A percentile compares a stretch with the other conserved stretches of the same genome.
These are phyloP conservation scores for Saccharomycopsis microspora DNA, from an alignment of 805 yeast genomes.

Conservation along the genomic window DNA sequence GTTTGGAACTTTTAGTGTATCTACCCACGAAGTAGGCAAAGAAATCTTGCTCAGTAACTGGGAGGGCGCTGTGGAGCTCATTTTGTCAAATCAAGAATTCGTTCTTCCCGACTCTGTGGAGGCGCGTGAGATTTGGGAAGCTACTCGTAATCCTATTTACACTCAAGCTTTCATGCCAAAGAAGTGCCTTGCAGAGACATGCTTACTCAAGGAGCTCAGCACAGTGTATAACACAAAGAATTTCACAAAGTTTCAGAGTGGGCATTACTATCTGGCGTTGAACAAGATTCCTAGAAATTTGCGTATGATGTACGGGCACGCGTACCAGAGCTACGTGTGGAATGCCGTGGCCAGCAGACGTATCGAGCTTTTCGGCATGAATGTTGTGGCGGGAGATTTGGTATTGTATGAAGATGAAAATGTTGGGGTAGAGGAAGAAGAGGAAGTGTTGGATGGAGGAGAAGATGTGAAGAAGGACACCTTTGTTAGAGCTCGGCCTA, in stretches of 20 bases:
- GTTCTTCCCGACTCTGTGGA: conserved; percentile 76
- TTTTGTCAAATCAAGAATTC: conserved; percentile 76
- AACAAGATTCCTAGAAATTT: conserved; percentile 87
- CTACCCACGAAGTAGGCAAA: conserved; percentile 82
- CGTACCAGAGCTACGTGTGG: conserved; percentile 96
- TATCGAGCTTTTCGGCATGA: conserved; percentile 55
- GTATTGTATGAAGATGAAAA: conserved; percentile 32
- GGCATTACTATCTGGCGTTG: conserved; percentile 55
- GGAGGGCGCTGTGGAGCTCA: conserved; percentile 67
- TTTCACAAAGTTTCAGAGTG: conserved; percentile 24
- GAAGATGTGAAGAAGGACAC: conserved; percentile 58
- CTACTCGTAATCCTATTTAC: conserved; percentile 49
- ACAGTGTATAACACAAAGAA: conserved; percentile 35
- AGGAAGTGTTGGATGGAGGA: conserved; percentile 41
- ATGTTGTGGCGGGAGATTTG: conserved; percentile 72
- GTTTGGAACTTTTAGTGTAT: conserved; percentile 89
- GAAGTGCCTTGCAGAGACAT: conserved; percentile 74
- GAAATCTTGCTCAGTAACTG: conserved; percentile 61
- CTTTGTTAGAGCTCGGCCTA: conserved; percentile 56
- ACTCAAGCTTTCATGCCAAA: conserved; percentile 77
- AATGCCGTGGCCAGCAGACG: conserved; percentile 75
- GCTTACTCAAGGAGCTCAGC: conserved; percentile 52
- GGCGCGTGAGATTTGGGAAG: conserved; percentile 75
- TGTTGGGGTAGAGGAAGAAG: conserved; percentile 24
- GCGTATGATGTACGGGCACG: conserved; percentile 92